phyloP scores from a whole-genome alignment of 73 alveolate genomes.

The Stentor roeselii region DNA sequence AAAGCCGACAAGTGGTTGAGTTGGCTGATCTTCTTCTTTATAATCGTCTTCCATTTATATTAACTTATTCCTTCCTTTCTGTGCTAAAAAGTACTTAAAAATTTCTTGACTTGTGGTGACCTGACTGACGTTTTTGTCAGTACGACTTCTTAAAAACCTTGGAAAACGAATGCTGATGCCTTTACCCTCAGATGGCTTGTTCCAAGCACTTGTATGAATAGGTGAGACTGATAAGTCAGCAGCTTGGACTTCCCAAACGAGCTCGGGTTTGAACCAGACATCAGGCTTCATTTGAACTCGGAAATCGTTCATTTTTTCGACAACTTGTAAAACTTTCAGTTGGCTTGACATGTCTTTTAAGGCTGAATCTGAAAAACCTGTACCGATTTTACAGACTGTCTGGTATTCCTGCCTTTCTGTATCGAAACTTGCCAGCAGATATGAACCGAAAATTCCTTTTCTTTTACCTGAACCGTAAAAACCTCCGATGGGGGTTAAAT shows the following conservation, averaged over 20 bases:
- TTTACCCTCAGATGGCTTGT: conserved; percentile 78
- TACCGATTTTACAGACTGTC: conserved; percentile 84
- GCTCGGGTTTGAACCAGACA: conserved; percentile 88
- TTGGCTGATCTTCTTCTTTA: neutral
- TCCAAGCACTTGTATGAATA: conserved; percentile 90
- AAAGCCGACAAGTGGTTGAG: neutral
- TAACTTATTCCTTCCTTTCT: too few species aligned
- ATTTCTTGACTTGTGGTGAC: too few species aligned
- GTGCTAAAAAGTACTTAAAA: too few species aligned
- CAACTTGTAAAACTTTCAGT: conserved; percentile 56
- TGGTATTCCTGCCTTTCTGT: conserved; percentile 92
- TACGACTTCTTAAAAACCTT: conserved; percentile 94
- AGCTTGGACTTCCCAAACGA: conserved; percentile 97
- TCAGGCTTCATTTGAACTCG: conserved; percentile 62
- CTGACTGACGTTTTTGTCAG: conserved; percentile 93
- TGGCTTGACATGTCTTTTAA: conserved; percentile 2
- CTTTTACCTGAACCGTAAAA: conserved; percentile 98
- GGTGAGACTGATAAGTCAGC: conserved; percentile 99
- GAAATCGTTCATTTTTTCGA: conserved; percentile 48
- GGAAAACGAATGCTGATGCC: conserved; percentile 99
- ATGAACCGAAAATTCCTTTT: conserved; percentile 98
- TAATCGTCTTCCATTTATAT: conserved; percentile 8
- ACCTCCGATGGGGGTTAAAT: conserved; percentile 98
- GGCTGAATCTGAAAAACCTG: conserved; percentile 54
- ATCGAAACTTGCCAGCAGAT: conserved; percentile 95